Evolutionary conservation across 768 basidiomycete genomes (phyloP).

Genomic region (Lentinula aciculospora): DNA sequence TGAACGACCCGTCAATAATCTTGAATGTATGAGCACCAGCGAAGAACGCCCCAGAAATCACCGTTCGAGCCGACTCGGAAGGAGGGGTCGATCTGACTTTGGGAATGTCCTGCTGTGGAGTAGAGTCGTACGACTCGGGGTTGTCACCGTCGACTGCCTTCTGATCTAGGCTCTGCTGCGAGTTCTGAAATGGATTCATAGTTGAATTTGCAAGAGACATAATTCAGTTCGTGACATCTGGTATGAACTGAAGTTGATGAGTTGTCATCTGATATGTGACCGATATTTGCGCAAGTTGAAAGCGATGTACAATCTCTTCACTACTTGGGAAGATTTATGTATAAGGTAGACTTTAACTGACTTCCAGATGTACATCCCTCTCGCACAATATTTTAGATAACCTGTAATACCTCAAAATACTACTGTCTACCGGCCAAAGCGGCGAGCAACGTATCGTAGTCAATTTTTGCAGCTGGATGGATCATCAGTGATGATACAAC

Average conservation of each 20-base stretch:
- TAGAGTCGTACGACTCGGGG: not conserved
- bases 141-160: not conserved
- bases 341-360: too few relatives aligned
- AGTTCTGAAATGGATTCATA: not conserved
- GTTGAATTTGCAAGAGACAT: not conserved
- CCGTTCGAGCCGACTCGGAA: not conserved
- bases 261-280: not conserved
- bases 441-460: slow-evolving; percentile 54
- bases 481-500: not conserved
- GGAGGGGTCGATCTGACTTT: not conserved
- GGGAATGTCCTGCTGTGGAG: not conserved
- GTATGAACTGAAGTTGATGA: not conserved
- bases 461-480: slow-evolving; percentile 51
- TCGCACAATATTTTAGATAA: not conserved
- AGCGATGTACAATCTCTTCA: too few relatives aligned
- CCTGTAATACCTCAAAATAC: not conserved
- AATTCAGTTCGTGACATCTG: not conserved
- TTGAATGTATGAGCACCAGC: not conserved
- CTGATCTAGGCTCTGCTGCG: not conserved
- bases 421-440: slow-evolving; percentile 39
- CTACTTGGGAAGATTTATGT: too few relatives aligned
- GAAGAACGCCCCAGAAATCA: not conserved
- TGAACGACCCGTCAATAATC: not conserved
- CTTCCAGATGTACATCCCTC: not conserved
- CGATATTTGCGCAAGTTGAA: too few relatives aligned